Conservation (phyloP, 169 alveolate species). For the Plasmodium gonderi region DNA sequence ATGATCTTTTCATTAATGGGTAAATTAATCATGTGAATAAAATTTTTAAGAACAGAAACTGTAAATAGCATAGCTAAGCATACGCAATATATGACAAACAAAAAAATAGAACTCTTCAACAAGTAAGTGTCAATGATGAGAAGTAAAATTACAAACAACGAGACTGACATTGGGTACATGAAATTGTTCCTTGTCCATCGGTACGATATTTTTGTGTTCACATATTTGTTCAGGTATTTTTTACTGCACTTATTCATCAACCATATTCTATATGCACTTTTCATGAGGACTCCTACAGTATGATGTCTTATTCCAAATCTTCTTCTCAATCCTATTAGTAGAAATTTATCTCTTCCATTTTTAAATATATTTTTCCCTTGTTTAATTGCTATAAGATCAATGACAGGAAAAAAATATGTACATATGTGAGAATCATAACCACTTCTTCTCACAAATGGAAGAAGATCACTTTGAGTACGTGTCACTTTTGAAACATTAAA, state of each 20-base stretch:
- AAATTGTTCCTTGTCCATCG: background rate
- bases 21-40: constrained; percentile 6
- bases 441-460: background rate
- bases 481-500: too few relatives aligned
- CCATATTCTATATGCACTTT: too few relatives aligned
- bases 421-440: background rate
- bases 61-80: background rate
- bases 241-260: background rate
- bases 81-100: constrained; percentile 7
- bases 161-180: background rate
- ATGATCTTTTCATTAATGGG: constrained; percentile 2
- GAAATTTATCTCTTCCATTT: background rate
- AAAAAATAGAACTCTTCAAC: background rate
- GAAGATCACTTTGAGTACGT: too few relatives aligned
- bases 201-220: constrained; percentile 5
- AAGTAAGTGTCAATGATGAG: constrained; percentile 8
- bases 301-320: background rate
- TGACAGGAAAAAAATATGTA: background rate
- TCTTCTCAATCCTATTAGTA: background rate
- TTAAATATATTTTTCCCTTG: background rate
- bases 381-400: background rate
- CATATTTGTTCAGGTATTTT: background rate
- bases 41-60: constrained; percentile 2
- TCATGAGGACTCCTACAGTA: background rate
- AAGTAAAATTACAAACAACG: constrained; percentile 18